Base-by-base conservation (phyloP, 2,329 filamentous ascomycete species). In the Neopestalotiopsis sp. region DNA sequence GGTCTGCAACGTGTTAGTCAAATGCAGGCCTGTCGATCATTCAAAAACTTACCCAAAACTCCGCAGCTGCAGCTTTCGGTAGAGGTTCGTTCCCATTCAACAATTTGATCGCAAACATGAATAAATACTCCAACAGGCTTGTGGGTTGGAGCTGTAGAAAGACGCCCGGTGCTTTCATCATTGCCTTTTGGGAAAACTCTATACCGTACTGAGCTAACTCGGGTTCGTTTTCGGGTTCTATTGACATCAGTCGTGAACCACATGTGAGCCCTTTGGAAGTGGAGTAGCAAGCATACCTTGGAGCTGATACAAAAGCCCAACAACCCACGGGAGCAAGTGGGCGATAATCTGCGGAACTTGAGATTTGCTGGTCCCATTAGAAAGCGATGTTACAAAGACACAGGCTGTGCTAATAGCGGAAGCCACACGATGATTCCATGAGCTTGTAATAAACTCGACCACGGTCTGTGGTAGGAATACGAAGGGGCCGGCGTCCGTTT, bases 141-240 rank as follows among this genome's bases (percentile, higher is more conserved):
- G 84, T 78, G 4, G 89, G 84, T 65, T 90, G 86, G 9, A 89
- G 80, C 4, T 79, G 81, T 63, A 94, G 84, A 4, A 95, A 81
- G 7, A 91, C 84, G n/a, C 84, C 81, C 0, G 90, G 84, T 68
- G 90, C 87, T 67, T 87, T 89, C 10, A 84, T 84, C 70, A 93
- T 81, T 65, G 94, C 82, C 32, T 89, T 88, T 67, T 89, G 87
- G 9, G 92, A 83, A 69, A 95, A 90, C 67, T 94, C 91, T 63
- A 95, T 91, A 64, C 90, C 90, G 68, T 90, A 90, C 71, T 95
- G 91, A 1, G 92, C 84, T 12, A 95, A 84, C 71, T 94, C 92
- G 0, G 89, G 87, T 69, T 95, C 93, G 60, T 87, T 86, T 10
- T 88, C 86, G 63, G 88, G 89, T 60, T 86, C 85, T 83, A 66